Evolutionary conservation across 208 protist species (phyloP).

Genomic region (Leptomonas pyrrhocoris): DNA sequence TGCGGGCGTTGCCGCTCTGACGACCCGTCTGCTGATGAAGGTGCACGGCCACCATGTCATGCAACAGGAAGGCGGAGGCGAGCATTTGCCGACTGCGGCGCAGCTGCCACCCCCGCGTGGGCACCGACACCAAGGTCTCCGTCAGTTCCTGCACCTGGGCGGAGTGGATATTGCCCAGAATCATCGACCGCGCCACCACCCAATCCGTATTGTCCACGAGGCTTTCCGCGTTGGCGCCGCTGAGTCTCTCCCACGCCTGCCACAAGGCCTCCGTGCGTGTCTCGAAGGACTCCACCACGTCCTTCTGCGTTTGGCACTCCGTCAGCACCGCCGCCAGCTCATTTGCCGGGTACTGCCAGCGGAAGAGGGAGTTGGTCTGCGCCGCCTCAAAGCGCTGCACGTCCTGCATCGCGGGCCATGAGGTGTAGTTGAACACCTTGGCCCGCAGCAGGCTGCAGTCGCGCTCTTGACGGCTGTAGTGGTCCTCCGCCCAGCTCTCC

Average conservation of each 20-base stretch:
- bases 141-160: constrained; percentile 55
- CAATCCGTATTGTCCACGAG: constrained; percentile 86
- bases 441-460: constrained; percentile 79
- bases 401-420: constrained; percentile 84
- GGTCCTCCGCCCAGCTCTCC: constrained; percentile 52
- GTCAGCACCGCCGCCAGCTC: constrained; percentile 48
- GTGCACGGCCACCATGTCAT: constrained; percentile 68
- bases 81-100: constrained; percentile 49
- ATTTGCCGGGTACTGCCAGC: constrained; percentile 48
- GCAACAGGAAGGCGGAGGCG: constrained; percentile 65
- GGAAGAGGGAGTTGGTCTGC: constrained; percentile 69
- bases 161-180: constrained; percentile 80
- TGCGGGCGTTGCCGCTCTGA: constrained; percentile 39
- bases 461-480: constrained; percentile 56
- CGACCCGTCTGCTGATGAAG: constrained; percentile 27
- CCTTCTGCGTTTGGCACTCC: constrained; percentile 81
- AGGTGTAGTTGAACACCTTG: constrained; percentile 84
- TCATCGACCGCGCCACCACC: constrained; percentile 56
- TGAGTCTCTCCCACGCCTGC: constrained; percentile 32
- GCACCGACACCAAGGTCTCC: constrained; percentile 55
- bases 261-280: constrained; percentile 30
- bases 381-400: constrained; percentile 67
- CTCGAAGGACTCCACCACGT: constrained; percentile 64
- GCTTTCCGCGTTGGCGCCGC: constrained; percentile 1
- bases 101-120: constrained; percentile 40